Base-by-base conservation (phyloP, 208 protist species). In the Crithidia bombi region DNA sequence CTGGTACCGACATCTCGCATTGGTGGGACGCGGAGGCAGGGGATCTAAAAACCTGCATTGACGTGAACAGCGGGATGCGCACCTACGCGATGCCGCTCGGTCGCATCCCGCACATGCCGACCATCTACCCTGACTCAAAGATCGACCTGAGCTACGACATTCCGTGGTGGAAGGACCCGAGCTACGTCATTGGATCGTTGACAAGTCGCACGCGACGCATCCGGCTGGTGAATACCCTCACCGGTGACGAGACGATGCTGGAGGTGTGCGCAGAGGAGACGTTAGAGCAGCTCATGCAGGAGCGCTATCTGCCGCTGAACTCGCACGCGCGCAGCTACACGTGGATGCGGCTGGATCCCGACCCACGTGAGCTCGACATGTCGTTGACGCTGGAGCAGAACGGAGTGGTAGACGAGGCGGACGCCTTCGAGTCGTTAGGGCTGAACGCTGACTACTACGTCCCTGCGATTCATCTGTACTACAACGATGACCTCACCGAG, bases 231-330 rank as follows among this genome's bases (percentile, higher is more conserved):
- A 98, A 98, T 71, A 96, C 89, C 0, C 86, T 98, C 30, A 97
- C 78, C 39, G 65, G 79, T 10, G 73, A 96, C 44, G 96, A 98
- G 67, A 78, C 87, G 38, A 93, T 77, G 33, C 79, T 98, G 10
- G 92, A 98, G 82, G 95, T 98, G 30, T 98, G 94, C 58, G 73
- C 82, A 10, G 93, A 98, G 80, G 92, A 98, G 63, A 96, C 92
- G 15, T 69, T 98, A 3, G 55, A 72, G n/a, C 90, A 98, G 44
- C 97, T 98, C 55, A 63, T 96, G n/a, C 65, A 75, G n/a, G 88
- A 91, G 49, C 75, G 96, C 26, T 98, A 94, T 67, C 65, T 98
- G n/a, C 46, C 35, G 19, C 72, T 92, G 69, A 98, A 98, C 57
- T 86, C 90, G 10, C 96, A 98, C 73, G 96, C 96, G 25, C 68